Percentiles rank a stretch among this genome's conserved stretches.
Evolutionary conservation across 1,284 basidiomycete species (phyloP).

Genomic region (Tylopilus sp.): DNA sequence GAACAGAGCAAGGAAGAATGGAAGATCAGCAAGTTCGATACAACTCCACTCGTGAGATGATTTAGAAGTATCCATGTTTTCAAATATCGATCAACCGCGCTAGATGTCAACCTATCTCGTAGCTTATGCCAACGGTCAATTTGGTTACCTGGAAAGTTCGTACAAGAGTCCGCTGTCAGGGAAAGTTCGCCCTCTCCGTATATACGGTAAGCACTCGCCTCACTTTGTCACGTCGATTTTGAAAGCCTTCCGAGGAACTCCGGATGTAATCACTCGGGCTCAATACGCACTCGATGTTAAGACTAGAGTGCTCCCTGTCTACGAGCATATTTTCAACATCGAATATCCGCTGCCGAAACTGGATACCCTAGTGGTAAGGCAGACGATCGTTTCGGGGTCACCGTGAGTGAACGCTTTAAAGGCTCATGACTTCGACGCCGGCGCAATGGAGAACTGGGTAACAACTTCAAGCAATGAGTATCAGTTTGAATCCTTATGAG

Average conservation of each 20-base stretch:
- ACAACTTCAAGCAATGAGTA: neutral
- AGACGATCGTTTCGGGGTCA: neutral
- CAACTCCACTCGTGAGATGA: constrained; percentile 51
- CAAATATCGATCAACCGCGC: neutral
- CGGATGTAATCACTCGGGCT: constrained; percentile 80
- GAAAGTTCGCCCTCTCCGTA: constrained; percentile 77
- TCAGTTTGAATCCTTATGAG: neutral
- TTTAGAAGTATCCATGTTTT: neutral
- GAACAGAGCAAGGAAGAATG: constrained; percentile 48
- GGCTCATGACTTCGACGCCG: constrained; percentile 86
- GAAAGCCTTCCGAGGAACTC: constrained; percentile 57
- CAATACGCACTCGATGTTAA: constrained; percentile 89
- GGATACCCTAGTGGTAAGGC: constrained; percentile 75
- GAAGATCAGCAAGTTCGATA: constrained; percentile 80
- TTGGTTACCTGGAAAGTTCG: constrained; percentile 70
- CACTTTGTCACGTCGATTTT: neutral
- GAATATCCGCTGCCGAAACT: constrained; percentile 92
- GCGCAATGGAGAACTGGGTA: constrained; percentile 94
- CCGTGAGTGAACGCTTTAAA: constrained; percentile 22
- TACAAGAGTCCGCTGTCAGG: constrained; percentile 83
- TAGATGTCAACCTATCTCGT: constrained; percentile 90
- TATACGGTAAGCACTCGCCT: constrained; percentile 62
- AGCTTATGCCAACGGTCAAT: constrained; percentile 86
- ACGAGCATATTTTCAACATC: constrained; percentile 89
- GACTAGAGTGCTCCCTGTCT: constrained; percentile 82